phyloP scores from a whole-genome alignment of 371 early-diverging fungal genomes.

The Mortierella sp. region DNA sequence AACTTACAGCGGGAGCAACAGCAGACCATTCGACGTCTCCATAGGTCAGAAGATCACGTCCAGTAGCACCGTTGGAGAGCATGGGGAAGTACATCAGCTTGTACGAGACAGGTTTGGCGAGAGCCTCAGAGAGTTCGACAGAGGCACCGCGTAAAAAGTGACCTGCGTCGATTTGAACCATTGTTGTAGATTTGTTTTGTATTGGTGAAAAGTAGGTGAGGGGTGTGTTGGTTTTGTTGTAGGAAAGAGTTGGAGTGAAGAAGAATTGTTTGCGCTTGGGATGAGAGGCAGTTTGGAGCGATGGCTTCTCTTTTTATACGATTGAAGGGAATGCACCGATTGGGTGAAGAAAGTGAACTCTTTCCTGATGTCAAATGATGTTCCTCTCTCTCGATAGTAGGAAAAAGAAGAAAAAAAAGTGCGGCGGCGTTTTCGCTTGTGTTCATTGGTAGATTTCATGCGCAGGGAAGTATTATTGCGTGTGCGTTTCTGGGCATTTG shows the following conservation, averaged over 20 bases:
- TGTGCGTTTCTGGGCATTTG: background rate
- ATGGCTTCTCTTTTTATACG: background rate
- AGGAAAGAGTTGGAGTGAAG: background rate
- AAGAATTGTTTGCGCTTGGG: background rate
- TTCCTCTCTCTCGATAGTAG: background rate
- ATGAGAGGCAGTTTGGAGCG: too few relatives aligned
- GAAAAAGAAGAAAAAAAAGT: background rate
- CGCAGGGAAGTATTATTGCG: background rate
- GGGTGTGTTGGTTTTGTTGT: background rate
- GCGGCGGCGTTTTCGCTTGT: background rate
- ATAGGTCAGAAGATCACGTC: constrained; percentile 30
- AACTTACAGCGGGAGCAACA: constrained; percentile 15
- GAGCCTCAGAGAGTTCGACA: constrained; percentile 9
- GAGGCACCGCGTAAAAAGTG: constrained; percentile 21
- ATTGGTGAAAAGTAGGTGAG: background rate
- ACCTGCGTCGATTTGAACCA: constrained; percentile 15
- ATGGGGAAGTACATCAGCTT: constrained; percentile 33
- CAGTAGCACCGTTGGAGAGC: constrained; percentile 13
- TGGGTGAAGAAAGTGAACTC: background rate
- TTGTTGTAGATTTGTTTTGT: background rate
- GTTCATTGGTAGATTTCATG: background rate
- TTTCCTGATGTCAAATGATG: background rate
- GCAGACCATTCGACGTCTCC: constrained; percentile 27
- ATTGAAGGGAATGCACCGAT: background rate
- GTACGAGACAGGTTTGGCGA: constrained; percentile 30